Evolutionary conservation across 176 grass and related monocot genomes (phyloP), one percentile per base, ranked within the genome.

Genomic region (barley (Hordeum vulgare)): DNA sequence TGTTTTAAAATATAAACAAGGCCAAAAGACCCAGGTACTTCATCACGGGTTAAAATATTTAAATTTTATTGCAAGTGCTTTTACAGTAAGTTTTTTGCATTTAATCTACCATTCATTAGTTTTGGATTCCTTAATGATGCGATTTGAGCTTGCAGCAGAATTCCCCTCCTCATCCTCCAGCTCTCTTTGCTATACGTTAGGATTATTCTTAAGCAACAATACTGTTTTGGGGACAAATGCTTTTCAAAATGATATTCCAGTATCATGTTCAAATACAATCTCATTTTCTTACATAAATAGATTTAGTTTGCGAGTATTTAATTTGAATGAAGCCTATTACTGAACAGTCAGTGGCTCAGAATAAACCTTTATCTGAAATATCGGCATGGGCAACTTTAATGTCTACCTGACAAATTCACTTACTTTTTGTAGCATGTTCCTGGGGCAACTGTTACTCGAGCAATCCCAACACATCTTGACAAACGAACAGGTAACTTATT

Each of bases 1-100:
- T 45, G 79, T 95, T 72, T 79, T 98, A 83, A 98, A 89, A 82
- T 90, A 93, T 75, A 92, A 95, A 86, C 91, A 98, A 85, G 74
- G 81, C 6, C 92, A 94, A 67, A 91, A 86, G 62, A 57, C 71
- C 81, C 84, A 74, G 90, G 83, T 89, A 88, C 67, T 61, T 81
- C 6, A 59, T 74, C 24, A 45, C 8, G 23, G 79, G 14, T 58
- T 36, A 71, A 58, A 71, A 12, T 59, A 73, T 83, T 28, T 63
- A 45, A 79, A 18, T 41, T 44, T 45, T 34, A 4, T 72, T 27
- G 15, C 17, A 41, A 31, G 34, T 18, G 29, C 40, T 28, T 73
- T 18, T 49, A 29, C 23, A 27, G 14, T 7, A 78, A 25, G 13
- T 61, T 17, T 61, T 78, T 61, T 61, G 59, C 8, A 56, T 61